A percentile compares a stretch with the other conserved stretches of the same genome.
phyloP scores from a whole-genome alignment of 2,329 filamentous ascomycete genomes.

The Stromatinia cepivora region DNA sequence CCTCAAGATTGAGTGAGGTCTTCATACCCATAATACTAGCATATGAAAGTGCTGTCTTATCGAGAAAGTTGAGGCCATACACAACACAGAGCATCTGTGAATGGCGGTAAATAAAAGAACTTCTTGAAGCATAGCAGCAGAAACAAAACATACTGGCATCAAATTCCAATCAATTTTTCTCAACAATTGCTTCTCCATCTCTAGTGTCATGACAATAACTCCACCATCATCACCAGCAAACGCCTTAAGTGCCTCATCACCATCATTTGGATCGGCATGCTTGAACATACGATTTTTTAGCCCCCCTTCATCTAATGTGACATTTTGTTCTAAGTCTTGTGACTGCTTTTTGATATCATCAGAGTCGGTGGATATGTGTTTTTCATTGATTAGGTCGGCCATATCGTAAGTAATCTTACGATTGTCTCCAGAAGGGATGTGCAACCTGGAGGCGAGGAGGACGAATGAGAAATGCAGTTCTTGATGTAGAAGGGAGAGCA shows the following conservation, averaged over 20 bases:
- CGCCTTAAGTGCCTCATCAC: slow-evolving; percentile 48
- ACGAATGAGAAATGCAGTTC: background rate
- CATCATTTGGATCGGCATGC: slow-evolving; percentile 45
- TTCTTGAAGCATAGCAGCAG: background rate
- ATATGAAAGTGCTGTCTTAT: slow-evolving; percentile 51
- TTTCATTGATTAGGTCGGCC: slow-evolving; percentile 6
- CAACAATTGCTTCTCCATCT: slow-evolving; percentile 45
- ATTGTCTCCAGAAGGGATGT: too few relatives aligned
- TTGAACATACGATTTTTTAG: slow-evolving; percentile 35
- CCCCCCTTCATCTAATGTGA: slow-evolving; percentile 31
- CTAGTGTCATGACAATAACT: slow-evolving; percentile 43
- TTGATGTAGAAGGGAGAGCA: background rate
- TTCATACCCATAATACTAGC: slow-evolving; percentile 52
- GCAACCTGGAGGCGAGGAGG: background rate
- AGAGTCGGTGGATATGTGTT: background rate
- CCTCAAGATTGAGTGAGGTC: slow-evolving; percentile 44
- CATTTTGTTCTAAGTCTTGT: slow-evolving; percentile 27
- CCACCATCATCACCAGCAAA: slow-evolving; percentile 45
- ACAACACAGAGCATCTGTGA: slow-evolving; percentile 53
- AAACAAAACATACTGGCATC: slow-evolving; percentile 43
- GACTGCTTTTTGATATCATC: slow-evolving; percentile 26
- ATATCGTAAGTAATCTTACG: background rate
- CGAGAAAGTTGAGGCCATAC: slow-evolving; percentile 58
- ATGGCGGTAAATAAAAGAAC: background rate
- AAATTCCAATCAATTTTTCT: slow-evolving; percentile 50